phyloP scores from a whole-genome alignment of 1,284 basidiomycete genomes.

The Entoloma clypeatum region DNA sequence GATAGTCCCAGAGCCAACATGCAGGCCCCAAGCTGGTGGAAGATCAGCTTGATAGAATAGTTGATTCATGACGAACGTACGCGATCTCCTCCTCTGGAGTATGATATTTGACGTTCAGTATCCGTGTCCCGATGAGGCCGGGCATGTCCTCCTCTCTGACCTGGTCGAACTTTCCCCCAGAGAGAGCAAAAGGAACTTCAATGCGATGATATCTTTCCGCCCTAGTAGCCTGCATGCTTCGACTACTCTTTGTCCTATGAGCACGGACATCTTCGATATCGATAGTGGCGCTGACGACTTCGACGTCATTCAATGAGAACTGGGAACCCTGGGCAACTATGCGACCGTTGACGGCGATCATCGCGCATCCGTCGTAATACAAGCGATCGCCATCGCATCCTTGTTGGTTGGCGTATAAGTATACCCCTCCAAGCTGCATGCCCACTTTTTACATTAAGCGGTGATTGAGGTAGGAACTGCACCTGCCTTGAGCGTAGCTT shows the following conservation, averaged over 20 bases:
- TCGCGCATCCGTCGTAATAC: conserved; percentile 96
- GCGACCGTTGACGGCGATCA: conserved; percentile 93
- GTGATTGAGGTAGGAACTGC: not conserved
- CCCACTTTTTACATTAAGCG: not conserved
- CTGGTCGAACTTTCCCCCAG: conserved; percentile 67
- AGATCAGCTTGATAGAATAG: conserved; percentile 8
- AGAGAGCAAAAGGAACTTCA: conserved; percentile 75
- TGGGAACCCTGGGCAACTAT: conserved; percentile 95
- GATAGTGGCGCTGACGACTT: conserved; percentile 92
- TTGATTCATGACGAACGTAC: conserved; percentile 44
- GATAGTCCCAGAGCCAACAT: conserved; percentile 99
- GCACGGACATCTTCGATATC: conserved; percentile 94
- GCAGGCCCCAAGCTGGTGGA: conserved; percentile 82
- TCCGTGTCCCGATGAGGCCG: conserved; percentile 41
- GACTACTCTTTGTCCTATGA: conserved; percentile 76
- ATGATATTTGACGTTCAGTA: conserved; percentile 73
- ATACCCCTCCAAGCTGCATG: conserved; percentile 86
- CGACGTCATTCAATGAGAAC: conserved; percentile 93
- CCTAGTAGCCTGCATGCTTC: conserved; percentile 86
- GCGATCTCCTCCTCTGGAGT: conserved; percentile 96
- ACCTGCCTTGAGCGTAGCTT: conserved; percentile 88
- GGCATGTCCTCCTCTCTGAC: conserved; percentile 50
- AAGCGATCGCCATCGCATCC: conserved; percentile 97
- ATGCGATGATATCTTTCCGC: conserved; percentile 75
- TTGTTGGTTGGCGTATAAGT: conserved; percentile 98